Conservation (phyloP, 1,284 basidiomycete genomes). For the Moesziomyces sp. region DNA sequence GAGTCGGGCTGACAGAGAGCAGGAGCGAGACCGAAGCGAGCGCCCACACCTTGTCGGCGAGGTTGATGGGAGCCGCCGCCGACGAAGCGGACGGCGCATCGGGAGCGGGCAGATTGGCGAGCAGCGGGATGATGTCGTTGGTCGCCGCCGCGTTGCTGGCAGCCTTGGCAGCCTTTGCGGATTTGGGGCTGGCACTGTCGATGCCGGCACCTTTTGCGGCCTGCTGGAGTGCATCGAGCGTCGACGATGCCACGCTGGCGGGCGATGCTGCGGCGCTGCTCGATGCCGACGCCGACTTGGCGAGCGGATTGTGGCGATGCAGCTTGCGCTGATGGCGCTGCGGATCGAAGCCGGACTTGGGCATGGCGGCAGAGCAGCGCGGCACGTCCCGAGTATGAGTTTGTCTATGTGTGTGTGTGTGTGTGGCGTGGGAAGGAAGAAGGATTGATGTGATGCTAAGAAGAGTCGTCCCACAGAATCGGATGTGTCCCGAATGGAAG, state of each 20-base stretch:
- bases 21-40: conserved; percentile 60
- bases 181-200: background rate
- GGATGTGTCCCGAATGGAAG: background rate
- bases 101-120: conserved; percentile 51
- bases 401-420: background rate
- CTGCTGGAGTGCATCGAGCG: conserved; percentile 32
- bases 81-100: background rate
- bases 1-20: conserved; percentile 39
- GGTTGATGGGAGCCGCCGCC: conserved; percentile 18
- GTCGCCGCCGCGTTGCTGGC: background rate
- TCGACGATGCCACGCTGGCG: conserved; percentile 14
- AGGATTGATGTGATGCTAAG: too few relatives aligned
- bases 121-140: conserved; percentile 54
- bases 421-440: too few relatives aligned
- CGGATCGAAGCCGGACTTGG: conserved; percentile 57
- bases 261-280: conserved; percentile 18
- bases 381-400: background rate
- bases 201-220: conserved; percentile 9
- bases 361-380: conserved; percentile 31
- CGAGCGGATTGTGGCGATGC: conserved; percentile 54
- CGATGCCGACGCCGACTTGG: conserved; percentile 9
- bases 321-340: conserved; percentile 45
- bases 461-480: too few relatives aligned
- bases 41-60: conserved; percentile 63
- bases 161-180: background rate